Conservation (phyloP, 2,329 filamentous ascomycete genomes). For the Apiospora malaysiana region DNA sequence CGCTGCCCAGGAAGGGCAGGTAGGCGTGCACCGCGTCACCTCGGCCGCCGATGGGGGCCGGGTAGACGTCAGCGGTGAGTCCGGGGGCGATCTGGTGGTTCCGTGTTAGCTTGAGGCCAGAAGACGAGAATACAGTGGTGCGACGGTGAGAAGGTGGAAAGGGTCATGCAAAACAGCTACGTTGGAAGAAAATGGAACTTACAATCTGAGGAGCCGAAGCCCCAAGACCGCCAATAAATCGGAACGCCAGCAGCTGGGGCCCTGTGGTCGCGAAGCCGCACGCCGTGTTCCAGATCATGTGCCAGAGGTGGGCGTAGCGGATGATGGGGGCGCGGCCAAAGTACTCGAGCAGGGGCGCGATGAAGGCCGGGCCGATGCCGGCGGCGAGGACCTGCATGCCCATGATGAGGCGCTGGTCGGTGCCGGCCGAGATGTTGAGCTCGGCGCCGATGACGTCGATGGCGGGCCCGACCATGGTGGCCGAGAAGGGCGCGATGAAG, state of each 20-base stretch:
- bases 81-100: conserved; percentile 33
- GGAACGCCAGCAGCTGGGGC: conserved; percentile 54
- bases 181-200: too few species aligned
- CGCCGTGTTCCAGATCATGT: conserved; percentile 57
- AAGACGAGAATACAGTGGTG: not conserved
- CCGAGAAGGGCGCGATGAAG: conserved; percentile 62
- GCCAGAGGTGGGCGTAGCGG: conserved; percentile 52
- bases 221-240: conserved; percentile 54
- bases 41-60: conserved; percentile 46
- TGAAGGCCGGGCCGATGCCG: conserved; percentile 51
- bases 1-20: conserved; percentile 40
- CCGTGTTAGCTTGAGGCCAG: not conserved
- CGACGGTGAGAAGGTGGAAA: too few species aligned
- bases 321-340: conserved; percentile 53
- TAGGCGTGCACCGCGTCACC: conserved; percentile 50
- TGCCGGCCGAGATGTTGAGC: conserved; percentile 47
- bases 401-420: conserved; percentile 48
- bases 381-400: conserved; percentile 57
- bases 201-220: conserved; percentile 53
- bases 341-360: conserved; percentile 40
- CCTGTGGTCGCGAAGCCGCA: conserved; percentile 53
- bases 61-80: conserved; percentile 51
- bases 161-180: too few species aligned
- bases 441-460: conserved; percentile 50
- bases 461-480: conserved; percentile 56